Conservation (phyloP, 257 asterid genomes). For the Haberlea rhodopensis region DNA sequence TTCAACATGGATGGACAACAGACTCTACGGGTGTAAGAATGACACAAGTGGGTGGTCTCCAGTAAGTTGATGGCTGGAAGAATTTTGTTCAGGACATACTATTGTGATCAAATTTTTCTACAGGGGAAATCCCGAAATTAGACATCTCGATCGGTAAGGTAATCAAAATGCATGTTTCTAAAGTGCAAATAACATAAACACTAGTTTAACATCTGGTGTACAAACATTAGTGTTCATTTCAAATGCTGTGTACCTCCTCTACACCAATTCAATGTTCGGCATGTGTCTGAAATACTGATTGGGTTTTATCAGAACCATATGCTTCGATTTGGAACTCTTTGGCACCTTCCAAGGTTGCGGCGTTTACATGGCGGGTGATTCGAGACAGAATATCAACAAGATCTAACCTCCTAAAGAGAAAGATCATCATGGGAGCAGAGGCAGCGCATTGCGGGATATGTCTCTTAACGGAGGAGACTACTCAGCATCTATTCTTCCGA, state of each 20-base stretch:
- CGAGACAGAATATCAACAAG: too few relatives aligned
- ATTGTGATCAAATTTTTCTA: constrained; percentile 2
- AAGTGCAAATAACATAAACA: not conserved
- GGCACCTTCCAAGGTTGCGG: too few relatives aligned
- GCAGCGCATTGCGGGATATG: too few relatives aligned
- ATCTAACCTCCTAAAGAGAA: too few relatives aligned
- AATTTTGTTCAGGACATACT: not conserved
- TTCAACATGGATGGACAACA: not conserved
- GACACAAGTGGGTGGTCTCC: constrained; percentile 4
- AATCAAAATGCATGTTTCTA: constrained; percentile 8
- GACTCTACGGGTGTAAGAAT: not conserved
- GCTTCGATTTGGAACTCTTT: too few relatives aligned
- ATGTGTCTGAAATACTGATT: not conserved
- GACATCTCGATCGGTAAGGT: constrained; percentile 6
- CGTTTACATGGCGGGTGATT: too few relatives aligned
- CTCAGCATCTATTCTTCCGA: too few relatives aligned
- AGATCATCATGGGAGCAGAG: too few relatives aligned
- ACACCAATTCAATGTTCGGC: not conserved
- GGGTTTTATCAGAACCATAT: too few relatives aligned
- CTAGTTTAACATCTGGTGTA: not conserved
- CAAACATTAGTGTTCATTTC: not conserved
- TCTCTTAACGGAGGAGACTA: too few relatives aligned
- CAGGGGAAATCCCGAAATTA: not conserved
- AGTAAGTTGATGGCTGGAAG: constrained; percentile 6
- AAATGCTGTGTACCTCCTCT: not conserved